phyloP scores from a whole-genome alignment of 306 rosid species.

The Begonia loranthoides region DNA sequence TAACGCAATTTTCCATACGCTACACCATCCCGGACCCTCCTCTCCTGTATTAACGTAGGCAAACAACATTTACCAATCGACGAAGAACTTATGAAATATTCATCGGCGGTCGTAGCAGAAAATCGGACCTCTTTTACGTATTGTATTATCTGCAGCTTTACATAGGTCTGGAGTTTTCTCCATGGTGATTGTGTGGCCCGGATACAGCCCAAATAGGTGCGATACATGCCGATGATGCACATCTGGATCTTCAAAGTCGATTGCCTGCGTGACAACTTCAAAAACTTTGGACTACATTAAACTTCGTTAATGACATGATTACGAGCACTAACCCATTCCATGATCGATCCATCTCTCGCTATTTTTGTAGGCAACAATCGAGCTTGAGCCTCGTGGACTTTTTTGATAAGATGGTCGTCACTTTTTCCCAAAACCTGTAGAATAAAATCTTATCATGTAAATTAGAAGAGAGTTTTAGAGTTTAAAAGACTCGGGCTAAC shows the following conservation, averaged over 20 bases:
- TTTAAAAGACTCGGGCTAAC: constrained; percentile 4
- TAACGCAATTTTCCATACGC: constrained; percentile 56
- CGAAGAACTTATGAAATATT: neutral
- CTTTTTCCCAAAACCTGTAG: constrained; percentile 56
- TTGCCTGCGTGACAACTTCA: constrained; percentile 33
- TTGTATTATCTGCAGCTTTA: constrained; percentile 48
- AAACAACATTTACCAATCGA: neutral
- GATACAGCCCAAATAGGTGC: constrained; percentile 64
- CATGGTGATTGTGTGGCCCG: constrained; percentile 57
- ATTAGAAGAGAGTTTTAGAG: neutral
- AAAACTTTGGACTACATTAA: neutral
- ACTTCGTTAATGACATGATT: neutral
- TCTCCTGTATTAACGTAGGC: constrained; percentile 33
- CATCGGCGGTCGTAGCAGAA: neutral
- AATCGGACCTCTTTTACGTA: constrained; percentile 58
- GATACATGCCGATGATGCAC: constrained; percentile 61
- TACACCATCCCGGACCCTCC: constrained; percentile 91
- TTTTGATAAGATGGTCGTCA: constrained; percentile 36
- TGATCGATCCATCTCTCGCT: constrained; percentile 66
- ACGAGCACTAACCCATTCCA: constrained; percentile 61
- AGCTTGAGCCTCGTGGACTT: constrained; percentile 35
- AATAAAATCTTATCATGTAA: neutral
- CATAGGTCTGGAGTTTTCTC: constrained; percentile 61
- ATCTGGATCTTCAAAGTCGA: constrained; percentile 70
- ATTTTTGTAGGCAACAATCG: constrained; percentile 48